Base-by-base conservation (phyloP, 495 filamentous ascomycete species). In the Beverwykella pulmonaria region DNA sequence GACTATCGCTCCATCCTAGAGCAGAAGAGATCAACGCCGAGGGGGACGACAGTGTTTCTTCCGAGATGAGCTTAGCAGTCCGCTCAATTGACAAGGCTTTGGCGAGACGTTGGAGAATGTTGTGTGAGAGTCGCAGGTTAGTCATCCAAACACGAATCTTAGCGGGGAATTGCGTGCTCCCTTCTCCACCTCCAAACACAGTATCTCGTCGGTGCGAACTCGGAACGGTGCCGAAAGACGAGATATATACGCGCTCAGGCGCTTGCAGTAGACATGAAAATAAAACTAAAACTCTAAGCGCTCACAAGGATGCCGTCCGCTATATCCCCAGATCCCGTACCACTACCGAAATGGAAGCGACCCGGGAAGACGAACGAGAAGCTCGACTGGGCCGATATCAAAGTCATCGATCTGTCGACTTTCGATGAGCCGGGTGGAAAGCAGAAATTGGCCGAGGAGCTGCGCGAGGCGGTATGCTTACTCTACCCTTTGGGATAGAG, bases 391-490 rank as follows among this genome's bases (percentile, higher is more conserved):
- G 82, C 84, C 20, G 83, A 87, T 20, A 78, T 87, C 5, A 73
- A 83, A 25, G 85, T 81, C 10, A 76, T 87, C 14, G 84, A 87
- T 62, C 75, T 87, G 0, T 75, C 76, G 34, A 75, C 74, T 7
- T 85, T 80, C 59, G 79, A 82, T 27, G 70, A 81, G 46, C 80
- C 80, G 0, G 82, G 82, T 22, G 83, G 82, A 3, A 85, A 84
- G 69, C 73, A 84, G 63, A 67, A 79, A 44, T 74, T 87, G 6
- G 84, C 83, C 0, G 79, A 81, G 48, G 82, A 83, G 65, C 77
- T 87, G 1, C 78, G 84, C n/a, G 81, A 87, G 69, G 84, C 84
- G 1, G 82, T 86, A 3, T 76, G 80, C 15, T 71, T 83, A 52
- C n/a, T n/a, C n/a, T n/a, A n/a, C n/a, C n/a, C n/a, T n/a, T n/a